A percentile compares a stretch with the other conserved stretches of the same genome.
Evolutionary conservation across 2,329 filamentous ascomycete genomes (phyloP).

Genomic region (Catunica adiposa): DNA sequence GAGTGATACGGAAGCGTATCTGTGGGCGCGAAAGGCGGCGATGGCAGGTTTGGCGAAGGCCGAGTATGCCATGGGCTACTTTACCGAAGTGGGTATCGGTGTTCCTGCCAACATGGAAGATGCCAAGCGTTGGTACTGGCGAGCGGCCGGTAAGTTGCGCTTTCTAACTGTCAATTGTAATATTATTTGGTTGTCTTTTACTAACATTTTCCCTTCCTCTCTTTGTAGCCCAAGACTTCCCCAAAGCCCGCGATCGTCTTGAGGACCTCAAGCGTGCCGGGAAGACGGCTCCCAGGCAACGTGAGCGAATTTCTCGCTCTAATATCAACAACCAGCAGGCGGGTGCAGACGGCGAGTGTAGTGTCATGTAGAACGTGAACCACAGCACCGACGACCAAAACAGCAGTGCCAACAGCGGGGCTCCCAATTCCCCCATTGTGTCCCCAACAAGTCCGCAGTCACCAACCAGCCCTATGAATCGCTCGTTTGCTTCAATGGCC

Average conservation of each 20-base stretch:
- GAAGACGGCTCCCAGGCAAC: conserved; percentile 51
- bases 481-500: too few species aligned
- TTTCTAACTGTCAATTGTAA: not conserved
- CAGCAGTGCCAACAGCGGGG: not conserved
- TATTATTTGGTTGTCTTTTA: not conserved
- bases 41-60: conserved; percentile 78
- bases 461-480: too few species aligned
- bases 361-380: conserved; percentile 15
- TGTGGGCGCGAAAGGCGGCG: conserved; percentile 92
- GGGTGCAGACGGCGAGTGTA: conserved; percentile 13
- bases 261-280: conserved; percentile 80
- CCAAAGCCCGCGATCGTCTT: conserved; percentile 78
- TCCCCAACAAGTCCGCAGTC: too few species aligned
- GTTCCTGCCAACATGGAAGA: conserved; percentile 75
- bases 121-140: conserved; percentile 95
- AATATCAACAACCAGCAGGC: conserved; percentile 52
- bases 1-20: conserved; percentile 87
- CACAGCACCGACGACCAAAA: conserved; percentile 4
- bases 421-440: too few species aligned
- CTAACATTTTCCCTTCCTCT: conserved; percentile 18
- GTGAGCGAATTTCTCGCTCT: conserved; percentile 66
- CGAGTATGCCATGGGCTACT: conserved; percentile 88
- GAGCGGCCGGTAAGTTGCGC: conserved; percentile 68
- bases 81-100: conserved; percentile 88
- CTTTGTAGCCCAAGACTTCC: conserved; percentile 69